Base-by-base conservation (phyloP, 2,329 filamentous ascomycete genomes). In the Calonectria crousiana region DNA sequence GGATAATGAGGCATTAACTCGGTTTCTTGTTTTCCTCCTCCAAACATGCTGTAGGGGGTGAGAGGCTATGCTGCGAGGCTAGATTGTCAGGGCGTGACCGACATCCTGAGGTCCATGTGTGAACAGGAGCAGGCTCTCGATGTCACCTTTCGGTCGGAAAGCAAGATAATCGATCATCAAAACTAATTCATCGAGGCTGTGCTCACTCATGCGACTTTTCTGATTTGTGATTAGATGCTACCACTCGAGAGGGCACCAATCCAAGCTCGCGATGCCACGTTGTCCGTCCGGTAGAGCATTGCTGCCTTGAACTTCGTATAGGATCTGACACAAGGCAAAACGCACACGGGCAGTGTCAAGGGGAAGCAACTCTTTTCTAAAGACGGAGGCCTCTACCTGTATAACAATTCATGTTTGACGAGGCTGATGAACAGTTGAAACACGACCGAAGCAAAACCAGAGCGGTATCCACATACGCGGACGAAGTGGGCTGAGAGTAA, bases 171-270 rank as follows among this genome's bases (percentile, higher is more conserved):
- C 34, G 6, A n/a, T n/a, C 14, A n/a, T 23, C 56, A 3, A 41
- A 60, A 60, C 41, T 34, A 60, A 34, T 6, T 60, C 56, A 60
- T 60, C 41, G 56, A 60, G 56, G 56, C 56, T 60, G n/a, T 60
- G 56, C 34, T 60, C n/a, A 11, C 56, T 60, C 6, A 32, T 60
- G 56, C 56, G 34, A 41, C 56, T 41, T 60, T 28, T 34, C 56
- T 26, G 28, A 60, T 60, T n/a, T 18, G 56, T 41, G 56, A 28
- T 41, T 41, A 60, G 6, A 13, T 28, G 10, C 56, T 41, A 3
- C n/a, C 56, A 34, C 56, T 41, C 56, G 34, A 41, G 34, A 60
- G 56, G 56, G 56, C 56, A 41, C 56, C 56, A 60, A 60, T 60
- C 34, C 56, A 60, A 60, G 9, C 56, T 34, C 56, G 56, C 6